A percentile compares a stretch with the other conserved stretches of the same genome.
Evolutionary conservation across 106 monocot genomes (phyloP).

Genomic region (Allium fistulosum): DNA sequence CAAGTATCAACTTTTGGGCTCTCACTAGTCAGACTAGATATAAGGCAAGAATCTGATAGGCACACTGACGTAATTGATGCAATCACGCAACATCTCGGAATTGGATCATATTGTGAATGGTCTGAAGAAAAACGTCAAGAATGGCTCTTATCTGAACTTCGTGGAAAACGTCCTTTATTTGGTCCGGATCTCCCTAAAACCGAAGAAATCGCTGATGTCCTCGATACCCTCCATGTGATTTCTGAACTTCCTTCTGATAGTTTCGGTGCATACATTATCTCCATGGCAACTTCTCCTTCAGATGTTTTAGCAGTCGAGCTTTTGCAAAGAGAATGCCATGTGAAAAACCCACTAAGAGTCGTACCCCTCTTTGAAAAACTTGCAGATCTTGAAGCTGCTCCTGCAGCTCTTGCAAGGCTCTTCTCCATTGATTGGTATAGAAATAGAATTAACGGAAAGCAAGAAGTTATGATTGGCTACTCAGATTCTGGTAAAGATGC

Average conservation of each 20-base stretch:
- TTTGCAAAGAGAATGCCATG: constrained; percentile 58
- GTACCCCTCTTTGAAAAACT: constrained; percentile 94
- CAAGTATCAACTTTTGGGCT: constrained; percentile 96
- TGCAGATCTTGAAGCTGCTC: constrained; percentile 86
- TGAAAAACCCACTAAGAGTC: constrained; percentile 71
- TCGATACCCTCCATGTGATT: constrained; percentile 71
- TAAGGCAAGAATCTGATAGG: constrained; percentile 97
- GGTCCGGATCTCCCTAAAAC: constrained; percentile 83
- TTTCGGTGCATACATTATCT: constrained; percentile 96
- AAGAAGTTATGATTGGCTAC: constrained; percentile 97
- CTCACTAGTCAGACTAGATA: constrained; percentile 91
- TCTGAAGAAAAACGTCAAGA: constrained; percentile 72
- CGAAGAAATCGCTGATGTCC: constrained; percentile 86
- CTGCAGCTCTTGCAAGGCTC: constrained; percentile 67
- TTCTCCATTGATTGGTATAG: constrained; percentile 86
- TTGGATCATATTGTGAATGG: constrained; percentile 83
- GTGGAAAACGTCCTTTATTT: constrained; percentile 84
- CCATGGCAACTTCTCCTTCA: constrained; percentile 86
- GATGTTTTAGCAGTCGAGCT: constrained; percentile 87
- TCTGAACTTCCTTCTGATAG: constrained; percentile 82
- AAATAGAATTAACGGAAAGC: constrained; percentile 74
- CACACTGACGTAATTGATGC: constrained; percentile 94
- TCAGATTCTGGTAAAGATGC: constrained; percentile 96
- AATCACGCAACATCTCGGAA: constrained; percentile 69
- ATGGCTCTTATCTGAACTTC: constrained; percentile 78